phyloP scores from a whole-genome alignment of 768 basidiomycete genomes.

The Mrakia blollopis region DNA sequence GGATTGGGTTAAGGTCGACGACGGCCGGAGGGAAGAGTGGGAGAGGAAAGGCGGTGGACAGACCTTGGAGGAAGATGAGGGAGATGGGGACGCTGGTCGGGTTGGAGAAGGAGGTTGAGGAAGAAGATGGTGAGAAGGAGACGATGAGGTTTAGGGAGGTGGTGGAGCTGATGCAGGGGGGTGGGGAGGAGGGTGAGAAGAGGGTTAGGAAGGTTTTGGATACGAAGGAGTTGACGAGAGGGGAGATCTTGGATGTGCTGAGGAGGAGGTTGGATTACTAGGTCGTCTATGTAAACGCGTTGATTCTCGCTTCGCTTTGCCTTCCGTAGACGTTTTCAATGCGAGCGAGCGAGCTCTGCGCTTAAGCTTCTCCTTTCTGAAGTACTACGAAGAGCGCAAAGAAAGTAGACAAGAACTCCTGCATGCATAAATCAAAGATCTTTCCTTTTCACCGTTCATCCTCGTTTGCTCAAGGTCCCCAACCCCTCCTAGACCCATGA shows the following conservation, averaged over 20 bases:
- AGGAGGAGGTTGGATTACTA: conserved; percentile 40
- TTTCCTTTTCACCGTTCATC: too few species aligned
- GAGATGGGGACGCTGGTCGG: conserved; percentile 40
- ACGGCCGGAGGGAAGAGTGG: conserved; percentile 37
- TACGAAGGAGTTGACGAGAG: conserved; percentile 58
- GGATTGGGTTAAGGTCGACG: conserved; percentile 49
- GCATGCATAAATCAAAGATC: too few species aligned
- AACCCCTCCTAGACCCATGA: not conserved
- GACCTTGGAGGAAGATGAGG: conserved; percentile 55
- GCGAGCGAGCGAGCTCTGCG: too few species aligned
- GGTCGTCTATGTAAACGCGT: too few species aligned
- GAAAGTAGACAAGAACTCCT: too few species aligned
- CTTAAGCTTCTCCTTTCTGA: too few species aligned
- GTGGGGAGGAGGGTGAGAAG: not conserved
- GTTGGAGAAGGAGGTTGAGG: not conserved
- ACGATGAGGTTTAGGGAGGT: not conserved
- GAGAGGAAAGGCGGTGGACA: conserved; percentile 83
- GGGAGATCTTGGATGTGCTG: conserved; percentile 50
- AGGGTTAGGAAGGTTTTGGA: conserved; percentile 50
- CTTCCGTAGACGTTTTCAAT: too few species aligned
- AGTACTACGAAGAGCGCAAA: too few species aligned
- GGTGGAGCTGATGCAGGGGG: not conserved
- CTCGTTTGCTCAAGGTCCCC: not conserved
- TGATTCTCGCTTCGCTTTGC: too few species aligned
- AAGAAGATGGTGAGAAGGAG: not conserved